Evolutionary conservation across 345 rosid species (phyloP).

Genomic region (Cardamine occulta): DNA sequence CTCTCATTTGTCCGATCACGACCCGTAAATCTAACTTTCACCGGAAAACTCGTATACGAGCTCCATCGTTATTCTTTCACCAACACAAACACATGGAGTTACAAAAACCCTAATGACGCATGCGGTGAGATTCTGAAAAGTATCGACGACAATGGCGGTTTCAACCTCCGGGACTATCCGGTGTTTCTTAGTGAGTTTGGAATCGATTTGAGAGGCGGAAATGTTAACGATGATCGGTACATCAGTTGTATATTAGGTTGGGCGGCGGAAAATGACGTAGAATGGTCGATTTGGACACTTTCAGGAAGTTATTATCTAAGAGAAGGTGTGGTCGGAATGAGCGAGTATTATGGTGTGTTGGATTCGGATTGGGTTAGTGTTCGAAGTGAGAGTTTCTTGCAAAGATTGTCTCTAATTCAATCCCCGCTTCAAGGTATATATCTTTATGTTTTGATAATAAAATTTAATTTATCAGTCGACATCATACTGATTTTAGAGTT

Average conservation of each 20-base stretch:
- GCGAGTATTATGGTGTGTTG: slow-evolving; percentile 68
- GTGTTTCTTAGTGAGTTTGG: slow-evolving; percentile 77
- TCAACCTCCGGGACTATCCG: slow-evolving; percentile 56
- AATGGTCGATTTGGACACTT: slow-evolving; percentile 82
- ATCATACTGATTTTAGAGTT: background rate
- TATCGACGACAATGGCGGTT: slow-evolving; percentile 55
- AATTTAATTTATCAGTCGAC: background rate
- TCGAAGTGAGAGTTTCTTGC: slow-evolving; percentile 52
- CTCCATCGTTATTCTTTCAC: slow-evolving; percentile 73
- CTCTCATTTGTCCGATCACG: slow-evolving; percentile 58
- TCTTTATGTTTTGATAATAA: background rate
- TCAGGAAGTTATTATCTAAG: slow-evolving; percentile 76
- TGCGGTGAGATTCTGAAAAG: slow-evolving; percentile 62
- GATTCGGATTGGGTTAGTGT: slow-evolving; percentile 58
- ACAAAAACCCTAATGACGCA: slow-evolving; percentile 70
- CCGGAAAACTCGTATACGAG: slow-evolving; percentile 70
- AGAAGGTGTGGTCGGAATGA: slow-evolving; percentile 61
- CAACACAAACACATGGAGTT: slow-evolving; percentile 65
- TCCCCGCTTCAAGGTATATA: slow-evolving; percentile 60
- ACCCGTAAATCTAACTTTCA: slow-evolving; percentile 59
- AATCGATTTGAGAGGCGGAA: slow-evolving; percentile 63
- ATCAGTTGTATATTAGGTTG: slow-evolving; percentile 64
- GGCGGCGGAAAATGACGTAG: slow-evolving; percentile 77
- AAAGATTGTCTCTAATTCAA: slow-evolving; percentile 59
- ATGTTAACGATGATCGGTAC: slow-evolving; percentile 67